Percentiles rank a stretch among this genome's conserved stretches.
Conservation (phyloP, 192 early-diverging fungal species). For the Mortierella antarctica region DNA sequence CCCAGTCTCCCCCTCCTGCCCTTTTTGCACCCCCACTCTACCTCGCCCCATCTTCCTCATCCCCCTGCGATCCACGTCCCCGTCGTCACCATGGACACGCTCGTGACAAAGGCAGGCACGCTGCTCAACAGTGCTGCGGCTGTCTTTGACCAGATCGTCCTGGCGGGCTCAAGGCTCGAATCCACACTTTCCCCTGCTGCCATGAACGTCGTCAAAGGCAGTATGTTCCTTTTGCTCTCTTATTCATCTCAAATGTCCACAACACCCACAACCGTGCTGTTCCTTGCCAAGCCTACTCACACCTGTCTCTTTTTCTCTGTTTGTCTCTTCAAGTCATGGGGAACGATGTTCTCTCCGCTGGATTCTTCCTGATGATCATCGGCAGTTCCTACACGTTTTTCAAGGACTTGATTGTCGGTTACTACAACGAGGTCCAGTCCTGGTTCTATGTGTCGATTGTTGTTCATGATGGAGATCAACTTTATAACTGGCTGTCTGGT, state of each 20-base stretch:
- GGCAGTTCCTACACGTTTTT: conserved; percentile 50
- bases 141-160: conserved; percentile 43
- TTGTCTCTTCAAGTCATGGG: conserved; percentile 23
- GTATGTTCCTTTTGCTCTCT: conserved; percentile 1
- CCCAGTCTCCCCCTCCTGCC: no score
- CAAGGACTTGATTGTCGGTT: conserved; percentile 32
- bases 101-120: conserved; percentile 25
- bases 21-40: no score
- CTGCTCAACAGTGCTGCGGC: conserved; percentile 43
- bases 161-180: conserved; percentile 30
- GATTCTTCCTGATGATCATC: conserved; percentile 50
- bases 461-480: conserved; percentile 49
- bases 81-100: conserved; percentile 29
- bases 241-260: neutral
- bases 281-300: neutral
- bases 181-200: conserved; percentile 44
- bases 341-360: conserved; percentile 49
- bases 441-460: conserved; percentile 54
- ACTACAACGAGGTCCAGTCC: conserved; percentile 44
- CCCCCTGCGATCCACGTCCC: no score
- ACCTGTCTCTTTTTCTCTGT: neutral
- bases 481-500: conserved; percentile 52
- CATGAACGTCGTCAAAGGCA: conserved; percentile 42
- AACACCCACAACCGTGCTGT: neutral
- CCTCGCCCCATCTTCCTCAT: no score